Evolutionary conservation across 441 rosid species (phyloP), one percentile per base, ranked within the genome.

Genomic region (Aleurites moluccanus): DNA sequence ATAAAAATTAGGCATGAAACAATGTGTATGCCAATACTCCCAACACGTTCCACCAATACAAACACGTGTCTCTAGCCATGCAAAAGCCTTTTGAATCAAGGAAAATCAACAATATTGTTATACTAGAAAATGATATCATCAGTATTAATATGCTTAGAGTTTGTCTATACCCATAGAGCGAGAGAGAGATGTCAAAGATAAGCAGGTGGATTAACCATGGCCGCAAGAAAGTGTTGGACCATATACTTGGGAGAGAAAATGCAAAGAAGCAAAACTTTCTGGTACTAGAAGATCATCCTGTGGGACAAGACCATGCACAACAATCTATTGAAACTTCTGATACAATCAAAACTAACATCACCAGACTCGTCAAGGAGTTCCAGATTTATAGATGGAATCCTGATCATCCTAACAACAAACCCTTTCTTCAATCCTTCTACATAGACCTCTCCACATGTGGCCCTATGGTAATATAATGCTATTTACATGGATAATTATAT

Each of bases 371-470:
- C 14, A 91, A 88, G 45, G 95, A 91, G 85, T 91, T 93, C 77
- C 87, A 72, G 75, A 87, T 87, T 33, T 88, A 87, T 23, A 70
- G 91, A 78, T 88, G 90, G 90, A 86, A 65, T 66, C 89, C 90
- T 75, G 85, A 87, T 25, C 63, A 69, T 50, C 90, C 86, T 35
- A 73, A 73, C 70, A 64, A 33, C 30, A 91, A 81, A 68, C 92
- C 92, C 10, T 86, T 62, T 76, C 89, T 91, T 35, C 89, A 89
- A 40, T 87, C 92, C 59, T 87, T 64, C 79, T 75, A 65, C n/a
- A 68, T 91, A 0, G 84, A 92, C 74, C 87, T 91, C 74, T 83
- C 90, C 79, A 55, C 53, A 3, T 89, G 94, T 45, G 90, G 94
- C 15, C 91, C 91, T 5, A 87, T 86, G 91, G 80, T 75, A 23